Evolutionary conservation across 805 yeast species (phyloP).

Genomic region (Pichia ethanolica): DNA sequence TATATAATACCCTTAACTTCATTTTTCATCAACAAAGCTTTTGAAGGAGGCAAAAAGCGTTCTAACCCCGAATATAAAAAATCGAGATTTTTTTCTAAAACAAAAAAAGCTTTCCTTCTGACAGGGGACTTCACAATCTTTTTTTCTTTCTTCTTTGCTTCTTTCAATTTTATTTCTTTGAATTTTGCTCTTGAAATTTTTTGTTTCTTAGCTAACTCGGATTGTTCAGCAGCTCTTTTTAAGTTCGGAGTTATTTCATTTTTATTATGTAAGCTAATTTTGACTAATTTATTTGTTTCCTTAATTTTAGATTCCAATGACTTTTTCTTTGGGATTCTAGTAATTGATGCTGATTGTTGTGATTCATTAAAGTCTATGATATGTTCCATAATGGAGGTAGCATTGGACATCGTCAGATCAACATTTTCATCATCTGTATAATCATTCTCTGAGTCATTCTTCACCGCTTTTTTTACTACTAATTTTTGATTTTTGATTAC

Average conservation of each 20-base stretch:
- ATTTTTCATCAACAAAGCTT: slow-evolving; percentile 2
- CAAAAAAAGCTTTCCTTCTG: slow-evolving; percentile 3
- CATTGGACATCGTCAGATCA: slow-evolving; percentile 1
- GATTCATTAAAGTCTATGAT: background rate
- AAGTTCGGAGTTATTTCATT: no score
- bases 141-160: background rate
- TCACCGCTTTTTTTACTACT: background rate
- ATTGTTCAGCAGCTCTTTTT: background rate
- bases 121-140: background rate
- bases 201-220: background rate
- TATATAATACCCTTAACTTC: slow-evolving; percentile 11
- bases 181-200: background rate
- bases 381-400: slow-evolving; percentile 5
- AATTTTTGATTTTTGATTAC: background rate
- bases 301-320: background rate
- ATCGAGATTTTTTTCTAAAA: slow-evolving; percentile 11
- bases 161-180: background rate
- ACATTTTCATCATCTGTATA: background rate
- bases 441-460: background rate
- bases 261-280: no score
- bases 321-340: background rate
- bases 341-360: background rate
- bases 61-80: slow-evolving; percentile 12
- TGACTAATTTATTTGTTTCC: background rate
- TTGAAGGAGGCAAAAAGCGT: background rate